Percentiles rank a stretch among this genome's conserved stretches.
phyloP scores from a whole-genome alignment of 805 yeast genomes.

The Priceomyces medius region DNA sequence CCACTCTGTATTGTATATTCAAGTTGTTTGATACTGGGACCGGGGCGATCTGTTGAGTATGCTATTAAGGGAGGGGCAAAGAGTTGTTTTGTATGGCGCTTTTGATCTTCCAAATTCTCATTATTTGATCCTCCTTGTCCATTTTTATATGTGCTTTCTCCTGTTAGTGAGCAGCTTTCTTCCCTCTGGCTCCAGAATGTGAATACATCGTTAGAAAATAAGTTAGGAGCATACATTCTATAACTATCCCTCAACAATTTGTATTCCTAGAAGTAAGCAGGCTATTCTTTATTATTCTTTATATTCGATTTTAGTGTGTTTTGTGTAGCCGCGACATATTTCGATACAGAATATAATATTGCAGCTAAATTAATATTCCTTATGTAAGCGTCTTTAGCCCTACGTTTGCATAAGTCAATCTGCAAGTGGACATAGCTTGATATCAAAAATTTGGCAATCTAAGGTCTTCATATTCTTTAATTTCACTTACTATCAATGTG shows the following conservation, averaged over 20 bases:
- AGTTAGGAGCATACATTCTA: constrained; percentile 48
- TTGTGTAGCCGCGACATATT: neutral
- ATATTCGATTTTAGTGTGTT: neutral
- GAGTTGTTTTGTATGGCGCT: constrained; percentile 19
- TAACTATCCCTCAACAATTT: too few relatives aligned
- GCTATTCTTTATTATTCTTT: neutral
- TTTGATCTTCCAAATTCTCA: constrained; percentile 17
- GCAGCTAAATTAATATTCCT: neutral
- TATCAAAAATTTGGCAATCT: too few relatives aligned
- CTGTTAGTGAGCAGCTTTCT: neutral
- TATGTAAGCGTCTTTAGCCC: too few relatives aligned
- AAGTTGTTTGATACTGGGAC: constrained; percentile 19
- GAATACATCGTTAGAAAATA: constrained; percentile 47
- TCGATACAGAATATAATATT: neutral
- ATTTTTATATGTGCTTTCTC: constrained; percentile 5
- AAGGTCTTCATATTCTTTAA: too few relatives aligned
- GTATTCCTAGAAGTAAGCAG: too few relatives aligned
- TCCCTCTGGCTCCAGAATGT: constrained; percentile 36
- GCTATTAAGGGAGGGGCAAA: constrained; percentile 57
- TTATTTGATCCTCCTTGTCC: constrained; percentile 5
- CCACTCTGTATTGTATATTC: constrained; percentile 17
- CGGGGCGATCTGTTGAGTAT: constrained; percentile 47
- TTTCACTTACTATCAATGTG: too few relatives aligned
- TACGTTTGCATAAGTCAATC: too few relatives aligned
- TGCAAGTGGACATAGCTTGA: too few relatives aligned